A percentile compares a stretch with the other conserved stretches of the same genome.
These are phyloP conservation scores for Pinus taeda DNA, from an alignment of 75 land plant genomes.

Conservation along the genomic window DNA sequence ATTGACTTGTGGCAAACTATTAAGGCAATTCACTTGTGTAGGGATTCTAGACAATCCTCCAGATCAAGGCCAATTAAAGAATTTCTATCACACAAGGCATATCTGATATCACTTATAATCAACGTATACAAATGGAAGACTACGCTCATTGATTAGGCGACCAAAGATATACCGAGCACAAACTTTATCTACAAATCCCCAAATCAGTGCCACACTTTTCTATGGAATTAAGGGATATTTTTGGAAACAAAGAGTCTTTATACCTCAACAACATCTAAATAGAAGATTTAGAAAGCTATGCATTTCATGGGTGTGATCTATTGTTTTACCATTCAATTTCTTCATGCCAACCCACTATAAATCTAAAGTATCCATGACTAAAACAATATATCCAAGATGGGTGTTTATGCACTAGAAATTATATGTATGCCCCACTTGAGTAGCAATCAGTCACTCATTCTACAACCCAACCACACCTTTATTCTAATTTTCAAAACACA, in stretches of 20 bases:
- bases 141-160: not conserved
- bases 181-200: too few relatives aligned
- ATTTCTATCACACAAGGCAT: not conserved
- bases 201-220: too few relatives aligned
- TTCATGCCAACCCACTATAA: not conserved
- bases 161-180: not conserved
- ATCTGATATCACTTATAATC: not conserved
- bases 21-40: not conserved
- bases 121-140: not conserved
- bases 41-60: not conserved
- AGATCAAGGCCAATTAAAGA: too few relatives aligned
- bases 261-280: too few relatives aligned
- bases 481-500: not conserved
- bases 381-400: not conserved
- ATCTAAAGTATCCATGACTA: too few relatives aligned
- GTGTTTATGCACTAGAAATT: too few relatives aligned
- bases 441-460: not conserved
- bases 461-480: not conserved
- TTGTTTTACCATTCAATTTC: not conserved
- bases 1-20: not conserved
- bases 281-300: too few relatives aligned
- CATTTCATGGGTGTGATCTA: not conserved
- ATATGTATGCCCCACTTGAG: too few relatives aligned
- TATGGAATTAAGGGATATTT: too few relatives aligned
- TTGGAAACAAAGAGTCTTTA: too few relatives aligned